phyloP scores from a whole-genome alignment of 306 rosid genomes.

The Clitoria ternatea region DNA sequence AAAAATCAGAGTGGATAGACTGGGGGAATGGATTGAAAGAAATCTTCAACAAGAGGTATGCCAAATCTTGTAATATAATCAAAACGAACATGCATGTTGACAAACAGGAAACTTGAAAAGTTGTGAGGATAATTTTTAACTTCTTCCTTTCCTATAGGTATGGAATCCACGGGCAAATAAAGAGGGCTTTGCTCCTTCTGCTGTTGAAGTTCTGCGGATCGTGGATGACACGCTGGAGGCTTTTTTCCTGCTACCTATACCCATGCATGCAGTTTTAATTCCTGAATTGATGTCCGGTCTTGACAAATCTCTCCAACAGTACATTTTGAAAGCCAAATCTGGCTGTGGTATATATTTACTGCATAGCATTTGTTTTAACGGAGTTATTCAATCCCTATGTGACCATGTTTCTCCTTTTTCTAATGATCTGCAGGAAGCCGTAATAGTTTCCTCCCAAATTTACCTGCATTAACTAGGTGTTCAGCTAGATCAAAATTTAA shows the following conservation, averaged over 20 bases:
- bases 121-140: constrained; percentile 1
- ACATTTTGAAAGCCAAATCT: constrained; percentile 65
- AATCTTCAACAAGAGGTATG: constrained; percentile 81
- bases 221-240: constrained; percentile 88
- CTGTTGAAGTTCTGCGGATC: constrained; percentile 69
- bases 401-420: constrained; percentile 22
- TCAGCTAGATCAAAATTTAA: constrained; percentile 60
- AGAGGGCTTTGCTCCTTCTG: constrained; percentile 80
- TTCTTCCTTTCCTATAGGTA: constrained; percentile 32
- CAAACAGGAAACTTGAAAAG: not conserved
- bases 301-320: constrained; percentile 79
- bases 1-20: constrained; percentile 73
- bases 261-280: constrained; percentile 58
- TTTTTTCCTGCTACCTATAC: constrained; percentile 77
- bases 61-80: constrained; percentile 14
- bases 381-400: constrained; percentile 1
- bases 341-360: constrained; percentile 67
- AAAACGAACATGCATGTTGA: not conserved
- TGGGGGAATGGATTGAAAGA: constrained; percentile 82
- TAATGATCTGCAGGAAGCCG: constrained; percentile 63
- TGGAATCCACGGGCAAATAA: constrained; percentile 83
- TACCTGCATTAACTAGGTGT: constrained; percentile 92
- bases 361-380: constrained; percentile 18
- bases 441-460: constrained; percentile 56
- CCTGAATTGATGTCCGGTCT: constrained; percentile 73